Percentiles rank a stretch among this genome's conserved stretches.
Conservation (phyloP, 768 basidiomycete species). For the Termitomyces sp. region DNA sequence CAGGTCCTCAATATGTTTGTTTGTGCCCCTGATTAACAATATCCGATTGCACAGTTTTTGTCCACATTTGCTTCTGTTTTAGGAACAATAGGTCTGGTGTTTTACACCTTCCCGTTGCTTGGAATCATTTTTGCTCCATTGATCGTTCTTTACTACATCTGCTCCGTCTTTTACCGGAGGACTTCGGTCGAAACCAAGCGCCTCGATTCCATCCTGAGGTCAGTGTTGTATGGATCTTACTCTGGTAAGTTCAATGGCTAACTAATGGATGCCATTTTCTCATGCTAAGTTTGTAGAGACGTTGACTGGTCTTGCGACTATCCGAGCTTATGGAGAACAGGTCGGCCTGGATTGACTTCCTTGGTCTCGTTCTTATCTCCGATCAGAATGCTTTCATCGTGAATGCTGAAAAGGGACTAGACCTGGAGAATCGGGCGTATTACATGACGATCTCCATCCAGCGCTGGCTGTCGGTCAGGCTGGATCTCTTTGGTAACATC, state of each 20-base stretch:
- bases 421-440: slow-evolving; percentile 58
- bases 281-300: slow-evolving; percentile 33
- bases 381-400: slow-evolving; percentile 39
- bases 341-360: slow-evolving; percentile 19
- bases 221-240: slow-evolving; percentile 50
- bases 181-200: slow-evolving; percentile 63
- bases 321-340: slow-evolving; percentile 54
- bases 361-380: not conserved
- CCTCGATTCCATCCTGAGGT: slow-evolving; percentile 57
- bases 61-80: slow-evolving; percentile 36
- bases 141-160: slow-evolving; percentile 43
- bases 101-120: slow-evolving; percentile 63
- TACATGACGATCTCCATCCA: slow-evolving; percentile 63
- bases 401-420: slow-evolving; percentile 47
- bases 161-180: slow-evolving; percentile 51
- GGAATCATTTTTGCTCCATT: slow-evolving; percentile 59
- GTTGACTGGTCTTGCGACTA: slow-evolving; percentile 57
- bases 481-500: slow-evolving; percentile 64
- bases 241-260: slow-evolving; percentile 35
- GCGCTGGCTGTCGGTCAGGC: slow-evolving; percentile 55
- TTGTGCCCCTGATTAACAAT: not conserved
- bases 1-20: not conserved
- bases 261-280: not conserved
- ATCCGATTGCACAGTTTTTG: slow-evolving; percentile 26
- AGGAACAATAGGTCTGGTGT: slow-evolving; percentile 53